Evolutionary conservation across 768 basidiomycete species (phyloP).

Genomic region (Lactarius evosmus): DNA sequence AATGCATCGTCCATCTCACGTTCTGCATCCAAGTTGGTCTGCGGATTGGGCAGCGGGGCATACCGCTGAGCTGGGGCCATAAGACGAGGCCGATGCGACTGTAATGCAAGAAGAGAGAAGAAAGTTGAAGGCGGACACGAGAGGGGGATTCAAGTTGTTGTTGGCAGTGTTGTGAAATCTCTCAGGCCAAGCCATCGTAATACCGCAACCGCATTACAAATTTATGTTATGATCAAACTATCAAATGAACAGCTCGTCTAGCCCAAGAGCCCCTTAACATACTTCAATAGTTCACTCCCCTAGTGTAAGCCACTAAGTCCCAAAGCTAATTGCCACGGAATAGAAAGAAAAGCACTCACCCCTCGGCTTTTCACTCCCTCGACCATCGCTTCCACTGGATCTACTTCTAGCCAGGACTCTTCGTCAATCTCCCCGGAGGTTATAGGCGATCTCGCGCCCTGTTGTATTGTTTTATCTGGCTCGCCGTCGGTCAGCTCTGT

Average conservation of each 20-base stretch:
- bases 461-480: constrained; percentile 4
- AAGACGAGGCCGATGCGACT: background rate
- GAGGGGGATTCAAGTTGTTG: background rate
- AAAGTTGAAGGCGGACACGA: background rate
- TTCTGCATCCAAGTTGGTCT: constrained; percentile 43
- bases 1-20: constrained; percentile 80
- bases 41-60: constrained; percentile 49
- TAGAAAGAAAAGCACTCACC: constrained; percentile 39
- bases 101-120: background rate
- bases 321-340: background rate
- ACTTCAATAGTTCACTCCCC: constrained; percentile 40
- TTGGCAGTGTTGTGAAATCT: background rate
- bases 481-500: constrained; percentile 7
- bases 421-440: constrained; percentile 36
- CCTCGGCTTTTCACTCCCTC: constrained; percentile 71
- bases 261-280: constrained; percentile 26
- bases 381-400: constrained; percentile 70
- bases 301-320: constrained; percentile 31
- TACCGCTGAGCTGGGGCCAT: constrained; percentile 50
- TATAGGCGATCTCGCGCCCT: constrained; percentile 26
- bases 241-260: background rate
- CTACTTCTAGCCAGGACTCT: constrained; percentile 35
- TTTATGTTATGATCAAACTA: background rate
- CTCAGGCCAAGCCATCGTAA: background rate
- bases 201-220: background rate